Evolutionary conservation across 768 basidiomycete genomes (phyloP), one percentile per base, ranked within the genome.

Genomic region (Leccinellum albellum): DNA sequence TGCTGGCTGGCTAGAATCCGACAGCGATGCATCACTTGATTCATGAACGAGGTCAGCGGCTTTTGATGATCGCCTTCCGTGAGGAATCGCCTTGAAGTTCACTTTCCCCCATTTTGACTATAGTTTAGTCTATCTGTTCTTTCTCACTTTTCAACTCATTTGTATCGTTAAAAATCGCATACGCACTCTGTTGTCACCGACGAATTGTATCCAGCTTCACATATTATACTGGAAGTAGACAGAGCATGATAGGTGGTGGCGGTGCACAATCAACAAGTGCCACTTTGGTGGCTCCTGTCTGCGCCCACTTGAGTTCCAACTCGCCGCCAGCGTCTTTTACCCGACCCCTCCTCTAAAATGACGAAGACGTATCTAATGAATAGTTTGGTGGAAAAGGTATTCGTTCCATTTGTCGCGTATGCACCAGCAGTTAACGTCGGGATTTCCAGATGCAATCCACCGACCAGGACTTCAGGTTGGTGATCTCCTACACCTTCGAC

Each of bases 401-500:
- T 32, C 49, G 13, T 23, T 13, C 7, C 42, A 8, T 17, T 40
- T 29, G n/a, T 54, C 23, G 28, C 20, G 26, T 10, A 23, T 26
- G 15, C 53, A 37, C 17, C 50, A 23, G 47, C 50, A 42, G 20
- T 42, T 61, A n/a, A 62, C 49, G 17, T 44, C 49, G 32, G 50
- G 20, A 53, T 54, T 21, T 69, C 45, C 61, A 93, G 91, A 92
- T 92, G 91, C 85, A 88, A 75, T 91, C 89, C 62, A 85, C 83
- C 61, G 91, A 94, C 83, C 90, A 91, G 78, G 91, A 94, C 75
- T 92, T 91, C 73, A 80, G 91, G 91, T 91, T 58, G 31, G 75
- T 58, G 31, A 59, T 67, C 60, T 54, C 32, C 46, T 37, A 26
- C 20, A 4, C 47, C 44, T 53, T 51, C 57, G 44, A 57, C 61